phyloP scores from a whole-genome alignment of 148 eudicot genomes.

The Camellia japonica region DNA sequence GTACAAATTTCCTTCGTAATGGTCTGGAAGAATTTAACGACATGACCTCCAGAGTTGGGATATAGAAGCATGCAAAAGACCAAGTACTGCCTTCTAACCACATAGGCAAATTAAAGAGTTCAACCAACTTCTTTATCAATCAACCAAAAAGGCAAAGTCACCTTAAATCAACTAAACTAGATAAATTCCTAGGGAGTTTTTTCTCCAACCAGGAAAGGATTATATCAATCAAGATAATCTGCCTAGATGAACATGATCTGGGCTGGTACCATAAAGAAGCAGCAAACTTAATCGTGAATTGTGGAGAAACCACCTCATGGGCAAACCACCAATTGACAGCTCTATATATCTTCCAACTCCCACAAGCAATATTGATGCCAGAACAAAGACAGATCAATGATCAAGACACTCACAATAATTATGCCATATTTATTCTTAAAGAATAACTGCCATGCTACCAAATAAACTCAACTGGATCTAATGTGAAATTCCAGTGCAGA shows the following conservation, averaged over 20 bases:
- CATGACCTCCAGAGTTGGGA: too few relatives aligned
- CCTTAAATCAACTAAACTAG: neutral
- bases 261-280: neutral
- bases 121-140: too few relatives aligned
- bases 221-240: too few relatives aligned
- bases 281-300: neutral
- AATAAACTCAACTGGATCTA: neutral
- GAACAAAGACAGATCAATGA: constrained; percentile 7
- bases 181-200: too few relatives aligned
- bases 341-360: neutral
- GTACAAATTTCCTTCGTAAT: neutral
- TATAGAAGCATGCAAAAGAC: too few relatives aligned
- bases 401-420: constrained; percentile 1
- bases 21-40: too few relatives aligned
- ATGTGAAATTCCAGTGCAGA: constrained; percentile 6
- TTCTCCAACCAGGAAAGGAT: too few relatives aligned
- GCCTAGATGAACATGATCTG: too few relatives aligned
- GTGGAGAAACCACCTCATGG: neutral
- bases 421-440: constrained; percentile 1
- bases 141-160: neutral
- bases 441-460: neutral
- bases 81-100: too few relatives aligned
- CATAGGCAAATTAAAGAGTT: too few relatives aligned
- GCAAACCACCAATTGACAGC: neutral
- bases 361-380: constrained; percentile 13